These are phyloP conservation scores for Zygoascus meyerae DNA, from an alignment of 1,139 yeast species.

Conservation along the genomic window DNA sequence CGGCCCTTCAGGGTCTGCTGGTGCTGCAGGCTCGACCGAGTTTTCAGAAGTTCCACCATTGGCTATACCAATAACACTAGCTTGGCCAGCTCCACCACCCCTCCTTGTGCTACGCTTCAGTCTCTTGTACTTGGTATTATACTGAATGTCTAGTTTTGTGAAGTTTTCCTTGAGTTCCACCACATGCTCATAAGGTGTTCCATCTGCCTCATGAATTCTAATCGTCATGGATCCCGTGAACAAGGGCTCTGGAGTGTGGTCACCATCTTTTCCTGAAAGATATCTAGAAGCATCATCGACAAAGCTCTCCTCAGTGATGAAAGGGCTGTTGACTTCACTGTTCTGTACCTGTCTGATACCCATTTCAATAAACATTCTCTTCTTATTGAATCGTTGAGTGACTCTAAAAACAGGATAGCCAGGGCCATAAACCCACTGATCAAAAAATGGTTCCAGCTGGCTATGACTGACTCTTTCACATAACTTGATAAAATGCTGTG, in stretches of 20 bases:
- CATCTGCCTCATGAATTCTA: constrained; percentile 96
- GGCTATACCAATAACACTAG: constrained; percentile 9
- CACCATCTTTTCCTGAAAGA: constrained; percentile 24
- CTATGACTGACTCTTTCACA: constrained; percentile 93
- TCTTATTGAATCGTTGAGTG: constrained; percentile 87
- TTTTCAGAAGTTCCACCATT: constrained; percentile 10
- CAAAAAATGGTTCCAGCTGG: constrained; percentile 75
- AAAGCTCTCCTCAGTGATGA: constrained; percentile 37
- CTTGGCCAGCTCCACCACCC: constrained; percentile 8
- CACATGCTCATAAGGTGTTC: constrained; percentile 98
- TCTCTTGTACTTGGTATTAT: constrained; percentile 81
- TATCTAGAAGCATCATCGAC: constrained; percentile 37
- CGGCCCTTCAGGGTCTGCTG: constrained; percentile 10
- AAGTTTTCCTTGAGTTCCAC: constrained; percentile 82
- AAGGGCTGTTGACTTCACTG: constrained; percentile 44
- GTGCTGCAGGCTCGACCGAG: not conserved
- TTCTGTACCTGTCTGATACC: constrained; percentile 85
- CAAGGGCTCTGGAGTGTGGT: constrained; percentile 24
- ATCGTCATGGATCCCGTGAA: constrained; percentile 87
- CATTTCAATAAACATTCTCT: constrained; percentile 91
- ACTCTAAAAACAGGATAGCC: constrained; percentile 88
- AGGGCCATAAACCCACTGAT: constrained; percentile 87
- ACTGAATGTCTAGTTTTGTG: constrained; percentile 87
- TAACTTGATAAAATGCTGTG: constrained; percentile 80
- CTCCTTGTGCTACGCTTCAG: constrained; percentile 57